A percentile compares a stretch with the other conserved stretches of the same genome.
Conservation (phyloP, 2,329 filamentous ascomycete genomes). For the Erysiphe neolycopersici region DNA sequence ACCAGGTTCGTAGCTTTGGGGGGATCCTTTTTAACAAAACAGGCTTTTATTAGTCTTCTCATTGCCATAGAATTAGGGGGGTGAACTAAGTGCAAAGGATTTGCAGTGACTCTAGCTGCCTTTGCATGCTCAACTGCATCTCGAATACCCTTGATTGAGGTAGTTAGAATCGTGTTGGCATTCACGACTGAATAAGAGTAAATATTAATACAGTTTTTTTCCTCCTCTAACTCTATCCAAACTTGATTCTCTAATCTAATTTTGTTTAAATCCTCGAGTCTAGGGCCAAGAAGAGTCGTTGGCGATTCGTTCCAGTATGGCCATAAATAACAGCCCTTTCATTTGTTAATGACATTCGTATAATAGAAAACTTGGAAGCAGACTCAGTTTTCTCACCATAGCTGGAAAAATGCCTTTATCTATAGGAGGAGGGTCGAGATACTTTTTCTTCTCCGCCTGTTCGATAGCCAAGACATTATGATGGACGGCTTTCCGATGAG, state of each 20-base stretch:
- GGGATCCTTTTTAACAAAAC: background rate
- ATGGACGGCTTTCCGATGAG: background rate
- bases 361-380: background rate
- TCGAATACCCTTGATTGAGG: slow-evolving; percentile 5
- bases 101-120: slow-evolving; percentile 4
- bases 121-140: slow-evolving; percentile 5
- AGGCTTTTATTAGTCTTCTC: slow-evolving; percentile 2
- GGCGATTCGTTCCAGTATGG: background rate
- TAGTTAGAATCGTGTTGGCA: background rate
- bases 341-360: background rate
- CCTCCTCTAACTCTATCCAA: slow-evolving; percentile 1
- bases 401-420: background rate
- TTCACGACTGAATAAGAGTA: background rate
- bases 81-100: slow-evolving; percentile 7
- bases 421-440: background rate
- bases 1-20: slow-evolving; percentile 2
- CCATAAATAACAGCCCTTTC: slow-evolving; percentile 1
- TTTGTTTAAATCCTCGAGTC: slow-evolving; percentile 1
- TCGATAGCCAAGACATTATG: background rate
- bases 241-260: background rate
- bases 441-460: background rate
- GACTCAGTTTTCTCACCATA: background rate
- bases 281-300: background rate
- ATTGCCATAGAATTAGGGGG: slow-evolving; percentile 6
- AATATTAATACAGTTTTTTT: slow-evolving; percentile 1